Conservation (phyloP, 1,284 basidiomycete species). For the Wolfiporia cocos region DNA sequence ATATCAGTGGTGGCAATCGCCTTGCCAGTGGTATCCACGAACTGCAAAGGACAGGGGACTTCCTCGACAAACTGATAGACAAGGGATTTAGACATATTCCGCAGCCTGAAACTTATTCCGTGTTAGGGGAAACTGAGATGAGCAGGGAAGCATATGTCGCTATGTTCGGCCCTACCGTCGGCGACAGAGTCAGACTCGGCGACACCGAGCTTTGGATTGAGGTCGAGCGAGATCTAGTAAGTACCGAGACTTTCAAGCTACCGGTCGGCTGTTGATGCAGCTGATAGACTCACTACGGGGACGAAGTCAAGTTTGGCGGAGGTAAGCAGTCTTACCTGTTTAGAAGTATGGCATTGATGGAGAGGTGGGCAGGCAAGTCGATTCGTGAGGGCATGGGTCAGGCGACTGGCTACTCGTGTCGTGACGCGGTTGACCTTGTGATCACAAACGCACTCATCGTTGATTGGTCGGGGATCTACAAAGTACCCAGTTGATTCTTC, state of each 20-base stretch:
- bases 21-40: slow-evolving; percentile 60
- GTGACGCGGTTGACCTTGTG: slow-evolving; percentile 81
- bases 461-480: slow-evolving; percentile 95
- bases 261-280: slow-evolving; percentile 1
- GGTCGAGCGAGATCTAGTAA: slow-evolving; percentile 83
- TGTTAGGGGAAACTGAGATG: slow-evolving; percentile 46
- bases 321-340: slow-evolving; percentile 37
- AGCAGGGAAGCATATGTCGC: slow-evolving; percentile 71
- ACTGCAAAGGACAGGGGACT: slow-evolving; percentile 35
- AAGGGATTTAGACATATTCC: slow-evolving; percentile 59
- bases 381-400: slow-evolving; percentile 98
- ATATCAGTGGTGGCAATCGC: slow-evolving; percentile 79
- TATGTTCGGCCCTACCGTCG: slow-evolving; percentile 94
- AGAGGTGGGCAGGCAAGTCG: slow-evolving; percentile 72
- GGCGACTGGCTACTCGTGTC: slow-evolving; percentile 66
- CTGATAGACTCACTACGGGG: slow-evolving; percentile 73
- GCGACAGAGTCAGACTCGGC: slow-evolving; percentile 84
- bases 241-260: no score
- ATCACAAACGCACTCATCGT: slow-evolving; percentile 94
- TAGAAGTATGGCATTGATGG: slow-evolving; percentile 3
- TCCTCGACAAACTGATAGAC: slow-evolving; percentile 37
- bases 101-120: slow-evolving; percentile 49
- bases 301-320: slow-evolving; percentile 98
- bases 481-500: slow-evolving; percentile 41
- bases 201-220: slow-evolving; percentile 93